Evolutionary conservation across 352 stramenopile genomes (phyloP), one percentile per base, ranked within the genome.

Genomic region (Globisporangium nagaii): DNA sequence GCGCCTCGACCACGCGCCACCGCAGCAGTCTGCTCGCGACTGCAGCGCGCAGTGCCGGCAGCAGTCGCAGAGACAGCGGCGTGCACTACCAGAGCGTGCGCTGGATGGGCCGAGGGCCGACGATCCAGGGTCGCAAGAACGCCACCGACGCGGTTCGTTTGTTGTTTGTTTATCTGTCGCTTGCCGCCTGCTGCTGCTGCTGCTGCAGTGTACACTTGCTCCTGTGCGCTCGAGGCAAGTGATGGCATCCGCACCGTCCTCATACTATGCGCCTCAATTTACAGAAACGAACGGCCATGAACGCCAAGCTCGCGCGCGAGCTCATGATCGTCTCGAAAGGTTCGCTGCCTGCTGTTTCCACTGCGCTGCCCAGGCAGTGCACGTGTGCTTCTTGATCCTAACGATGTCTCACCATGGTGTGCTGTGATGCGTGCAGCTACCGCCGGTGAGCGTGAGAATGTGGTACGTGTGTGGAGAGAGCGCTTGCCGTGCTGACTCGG

Each of bases 81-180:
- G 56, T 78, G 22, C 79, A 65, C 63, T 50, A 46, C 19, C 72
- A 82, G 50, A 75, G 56, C 35, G 70, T 80, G 58, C 76, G 82
- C 28, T 78, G 68, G 62, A 92, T 92, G 82, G 82, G 82, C 2
- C 79, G 82, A n/a, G 79, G 77, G 0, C 82, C 82, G 19, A 92
- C 82, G n/a, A 87, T 92, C 35, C 75, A 88, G 52, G 79, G 79
- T 64, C 77, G 71, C 56, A 92, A 92, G 65, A 92, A 88, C 64
- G 77, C 79, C 15, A 88, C 77, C 13, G 79, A 92, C 27, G 82
- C 75, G 47, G 82, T 92, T 53, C 36, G 66, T 65, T 1, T 25
- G 11, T 32, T 11, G 17, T 28, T 12, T 17, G 22, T 56, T 17
- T 47, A 11, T 15, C 52, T 58, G 12, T 10, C 47, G 4, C 19